Base-by-base conservation (phyloP, 179 eudicot genomes). In the Monotropa hypopitys region DNA sequence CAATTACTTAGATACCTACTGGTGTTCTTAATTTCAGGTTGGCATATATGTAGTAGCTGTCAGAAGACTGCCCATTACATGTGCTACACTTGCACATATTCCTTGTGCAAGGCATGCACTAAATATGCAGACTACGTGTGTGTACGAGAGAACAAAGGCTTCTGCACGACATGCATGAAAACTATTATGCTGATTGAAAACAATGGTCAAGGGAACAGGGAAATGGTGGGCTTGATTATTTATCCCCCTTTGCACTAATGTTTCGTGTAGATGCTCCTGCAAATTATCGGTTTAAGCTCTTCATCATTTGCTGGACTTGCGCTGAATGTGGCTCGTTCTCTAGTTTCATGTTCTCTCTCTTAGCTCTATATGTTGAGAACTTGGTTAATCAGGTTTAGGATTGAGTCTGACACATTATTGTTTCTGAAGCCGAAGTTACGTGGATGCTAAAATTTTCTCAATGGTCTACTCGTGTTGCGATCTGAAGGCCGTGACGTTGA, bases 11-110 rank as follows among this genome's bases (percentile, higher is more conserved):
- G 33, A 53, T 73, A 18, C 62, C 33, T 70, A 42, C 16, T 71
- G 61, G 56, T 76, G 65, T 23, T 69, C 23, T 72, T 21, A 30
- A 80, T 84, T 78, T 75, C 97, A 96, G 99, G 99, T 80, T 93
- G 99, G 98, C 99, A 96, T 83, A 84, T 96, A 73, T 96, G 99
- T 85, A 90, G 90, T 83, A 85, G 80, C 77, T 96, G 99, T 84
- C 87, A 85, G 83, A 96, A 93, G 89, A 83, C 90, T 70, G 87
- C 99, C 8, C 83, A 84, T 82, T 94, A 87, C 79, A 83, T 89
- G 98, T 96, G 99, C 83, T 91, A 86, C 78, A 96, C 98, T 21
- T 96, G 99, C 81, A 86, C 97, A 15, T 91, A 82, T 81, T 93
- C 99, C 23, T 80, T 93, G 87, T 96, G 99, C 93, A 96, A 90